Evolutionary conservation across 2,329 filamentous ascomycete genomes (phyloP), one percentile per base, ranked within the genome.

Genomic region (Cercospora janseana): DNA sequence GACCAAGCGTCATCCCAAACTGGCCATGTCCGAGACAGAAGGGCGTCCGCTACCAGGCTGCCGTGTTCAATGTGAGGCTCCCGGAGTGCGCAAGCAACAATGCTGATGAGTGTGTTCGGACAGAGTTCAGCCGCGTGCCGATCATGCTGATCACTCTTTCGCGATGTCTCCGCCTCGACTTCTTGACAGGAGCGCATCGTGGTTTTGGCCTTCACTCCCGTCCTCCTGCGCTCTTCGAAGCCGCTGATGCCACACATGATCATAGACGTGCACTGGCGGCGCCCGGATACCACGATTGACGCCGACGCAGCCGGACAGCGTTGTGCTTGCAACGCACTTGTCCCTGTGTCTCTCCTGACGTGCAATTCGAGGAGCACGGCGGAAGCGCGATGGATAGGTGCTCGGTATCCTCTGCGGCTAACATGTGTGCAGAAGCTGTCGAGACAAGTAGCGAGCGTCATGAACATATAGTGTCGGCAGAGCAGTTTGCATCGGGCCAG

Each of bases 101-200:
- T 34, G 31, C 31, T 24, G 16, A 38, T n/a, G 12, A 21, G 8
- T n/a, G 18, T 38, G 20, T 20, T 13, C 8, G 16, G 15, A 15
- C 6, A 3, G 15, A n/a, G 7, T 26, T 40, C 21, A 26, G 35
- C 35, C 20, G 21, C 35, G 24, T 40, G 35, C 2, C 35, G 35
- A 38, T 38, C 35, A 24, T 8, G 35, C 10, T 23, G 18, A 38
- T 38, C 35, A 23, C 35, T 38, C 35, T 38, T 38, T 38, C 35
- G n/a, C 35, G 20, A 38, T 4, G 24, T 8, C 16, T 40, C 16
- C 20, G 23, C 35, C 20, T 40, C 21, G 35, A 23, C 35, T 26
- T 40, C 20, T 24, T 23, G 35, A 15, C 31, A 16, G 8, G n/a
- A n/a, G 20, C 20, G 31, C 20, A 18, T 38, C 35, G 35, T 24